Evolutionary conservation across 441 rosid species (phyloP).

Genomic region (Pelargonium citronellum): DNA sequence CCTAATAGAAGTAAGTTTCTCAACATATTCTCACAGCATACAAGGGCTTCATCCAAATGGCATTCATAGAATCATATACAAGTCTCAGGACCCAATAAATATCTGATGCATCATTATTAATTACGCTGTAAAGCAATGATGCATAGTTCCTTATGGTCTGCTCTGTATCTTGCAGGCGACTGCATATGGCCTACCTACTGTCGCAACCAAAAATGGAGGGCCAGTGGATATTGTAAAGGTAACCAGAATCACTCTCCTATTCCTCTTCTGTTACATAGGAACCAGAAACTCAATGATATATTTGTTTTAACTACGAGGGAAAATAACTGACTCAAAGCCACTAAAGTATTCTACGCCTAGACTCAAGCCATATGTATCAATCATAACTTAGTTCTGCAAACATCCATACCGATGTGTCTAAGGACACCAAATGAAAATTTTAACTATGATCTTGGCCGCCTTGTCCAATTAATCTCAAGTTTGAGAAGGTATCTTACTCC

Average conservation of each 20-base stretch:
- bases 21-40: slow-evolving; percentile 1
- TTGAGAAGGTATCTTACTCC: background rate
- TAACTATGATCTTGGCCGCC: background rate
- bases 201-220: slow-evolving; percentile 70
- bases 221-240: slow-evolving; percentile 69
- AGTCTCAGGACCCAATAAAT: background rate
- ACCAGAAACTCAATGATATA: too few species aligned
- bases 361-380: background rate
- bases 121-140: background rate
- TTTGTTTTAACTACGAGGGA: background rate
- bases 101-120: background rate
- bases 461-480: background rate
- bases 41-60: background rate
- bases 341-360: background rate
- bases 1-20: slow-evolving; percentile 48
- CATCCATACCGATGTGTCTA: background rate
- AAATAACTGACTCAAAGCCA: background rate
- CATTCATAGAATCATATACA: background rate
- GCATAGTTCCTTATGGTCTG: slow-evolving; percentile 1
- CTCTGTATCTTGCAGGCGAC: slow-evolving; percentile 46
- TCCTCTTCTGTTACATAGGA: too few species aligned
- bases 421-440: background rate
- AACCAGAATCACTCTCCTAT: slow-evolving; percentile 12
- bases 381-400: background rate
- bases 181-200: slow-evolving; percentile 68